Conservation (phyloP, 2,329 filamentous ascomycete species). For the Cadophora sp. region DNA sequence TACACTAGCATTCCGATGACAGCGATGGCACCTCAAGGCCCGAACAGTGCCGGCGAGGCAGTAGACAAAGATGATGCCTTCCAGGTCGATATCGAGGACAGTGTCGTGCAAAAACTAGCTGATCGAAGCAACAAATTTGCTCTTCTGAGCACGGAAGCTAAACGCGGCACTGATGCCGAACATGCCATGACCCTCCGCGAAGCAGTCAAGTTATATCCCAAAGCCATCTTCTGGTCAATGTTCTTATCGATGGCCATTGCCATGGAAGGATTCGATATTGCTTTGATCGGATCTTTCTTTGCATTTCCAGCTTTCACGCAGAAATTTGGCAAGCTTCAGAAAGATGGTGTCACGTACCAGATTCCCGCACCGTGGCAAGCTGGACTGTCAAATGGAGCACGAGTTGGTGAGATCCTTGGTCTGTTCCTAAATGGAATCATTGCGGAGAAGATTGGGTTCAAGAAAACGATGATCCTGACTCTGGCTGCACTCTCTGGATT, state of each 20-base stretch:
- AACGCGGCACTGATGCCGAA: not conserved
- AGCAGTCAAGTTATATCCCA: conserved; percentile 5
- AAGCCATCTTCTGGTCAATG: conserved; percentile 1
- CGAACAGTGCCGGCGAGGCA: not conserved
- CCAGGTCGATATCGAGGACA: not conserved
- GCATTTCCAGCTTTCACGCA: conserved; percentile 43
- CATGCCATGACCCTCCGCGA: conserved; percentile 1
- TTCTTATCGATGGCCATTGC: not conserved
- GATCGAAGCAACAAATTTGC: not conserved
- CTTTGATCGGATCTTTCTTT: conserved; percentile 42
- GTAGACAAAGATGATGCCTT: not conserved
- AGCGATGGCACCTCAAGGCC: not conserved
- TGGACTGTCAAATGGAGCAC: conserved; percentile 41
- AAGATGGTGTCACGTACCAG: conserved; percentile 39
- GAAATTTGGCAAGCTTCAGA: conserved; percentile 44
- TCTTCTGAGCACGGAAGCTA: not conserved
- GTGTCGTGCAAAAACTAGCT: not conserved
- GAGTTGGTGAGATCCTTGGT: conserved; percentile 50
- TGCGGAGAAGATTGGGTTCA: conserved; percentile 51
- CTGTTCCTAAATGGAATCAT: conserved; percentile 55
- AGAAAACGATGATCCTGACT: conserved; percentile 54
- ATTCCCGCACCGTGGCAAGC: conserved; percentile 44
- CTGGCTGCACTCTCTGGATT: conserved; percentile 51
- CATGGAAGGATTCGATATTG: conserved; percentile 5
- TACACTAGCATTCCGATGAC: conserved; percentile 4